A percentile compares a stretch with the other conserved stretches of the same genome.
phyloP scores from a whole-genome alignment of 192 early-diverging fungal species.

The Backusella parvicylindrica region DNA sequence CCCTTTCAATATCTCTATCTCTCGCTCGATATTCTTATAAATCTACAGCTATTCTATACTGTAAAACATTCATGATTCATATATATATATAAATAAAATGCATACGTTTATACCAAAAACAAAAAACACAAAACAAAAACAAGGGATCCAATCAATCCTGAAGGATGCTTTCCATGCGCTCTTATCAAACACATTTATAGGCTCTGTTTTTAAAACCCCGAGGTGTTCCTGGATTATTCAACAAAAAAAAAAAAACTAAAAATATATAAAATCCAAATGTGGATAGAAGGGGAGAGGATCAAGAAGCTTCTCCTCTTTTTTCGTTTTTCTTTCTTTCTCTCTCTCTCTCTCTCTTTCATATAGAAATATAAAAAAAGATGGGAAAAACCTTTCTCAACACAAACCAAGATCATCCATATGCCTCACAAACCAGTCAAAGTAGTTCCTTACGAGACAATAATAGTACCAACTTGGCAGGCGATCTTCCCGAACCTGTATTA shows the following conservation, averaged over 20 bases:
- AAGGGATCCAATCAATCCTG: background rate
- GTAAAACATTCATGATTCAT: background rate
- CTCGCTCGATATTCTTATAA: background rate
- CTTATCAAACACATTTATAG: background rate
- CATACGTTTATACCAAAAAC: background rate
- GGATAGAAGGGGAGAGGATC: background rate
- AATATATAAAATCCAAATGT: background rate
- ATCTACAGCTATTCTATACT: background rate
- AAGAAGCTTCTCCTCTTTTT: background rate
- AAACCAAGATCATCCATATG: background rate
- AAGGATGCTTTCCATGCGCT: background rate
- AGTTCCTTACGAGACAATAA: background rate
- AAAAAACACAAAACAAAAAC: background rate
- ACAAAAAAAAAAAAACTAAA: no score
- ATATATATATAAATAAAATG: background rate
- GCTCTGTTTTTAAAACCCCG: background rate
- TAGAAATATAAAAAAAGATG: no score
- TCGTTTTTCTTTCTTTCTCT: background rate
- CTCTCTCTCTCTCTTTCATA: conserved; percentile 6
- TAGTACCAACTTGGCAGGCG: no score
- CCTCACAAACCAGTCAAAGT: background rate
- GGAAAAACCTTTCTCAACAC: background rate
- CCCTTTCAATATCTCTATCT: background rate
- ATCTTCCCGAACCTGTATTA: conserved; percentile 28
- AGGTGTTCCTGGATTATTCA: background rate